Base-by-base conservation (phyloP, 371 early-diverging fungal species). In the Mucor irregularis region DNA sequence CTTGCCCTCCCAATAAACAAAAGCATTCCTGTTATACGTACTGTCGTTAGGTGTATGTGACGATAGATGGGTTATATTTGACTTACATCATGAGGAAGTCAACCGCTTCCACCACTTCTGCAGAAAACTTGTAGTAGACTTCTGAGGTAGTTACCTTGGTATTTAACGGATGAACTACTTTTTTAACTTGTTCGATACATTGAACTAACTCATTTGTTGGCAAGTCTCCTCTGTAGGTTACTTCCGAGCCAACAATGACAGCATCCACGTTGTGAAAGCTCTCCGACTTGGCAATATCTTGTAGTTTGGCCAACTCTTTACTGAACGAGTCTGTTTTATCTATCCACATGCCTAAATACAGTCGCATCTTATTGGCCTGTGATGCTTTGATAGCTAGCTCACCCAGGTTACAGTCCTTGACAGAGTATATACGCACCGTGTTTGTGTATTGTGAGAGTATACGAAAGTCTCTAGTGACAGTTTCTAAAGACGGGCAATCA, bases 1-100 rank as follows among this genome's bases (percentile, higher is more conserved):
- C 9, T 58, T 70, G 43, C 84, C 84, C 50, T 86, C 84, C 86
- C 86, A 85, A 64, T 76, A 83, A 9, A 78, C 80, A 56, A 85
- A 85, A 1, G 80, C 86, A 54, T 85, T 80, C 70, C 74, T 73
- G 44, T 22, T 30, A 17, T 28, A 3, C 26, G 22, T 26, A 43
- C 5, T 19, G 37, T 19, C 33, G 5, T 1, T 8, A 21, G 3
- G 4, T 4, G 9, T 49, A 16, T 13, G 45, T 19, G 26, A 17
- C 6, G 37, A 33, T 16, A 14, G 0, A 22, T 30, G 28, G 19
- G 5, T 21, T 46, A 17, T 0, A 45, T n/a, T 17, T 29, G 3
- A 48, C 69, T 54, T 73, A 73, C 74, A 85, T 78, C 65, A 78
- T 79, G 13, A 83, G 62, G 53, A 76, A 85, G 56, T 85, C 86